Evolutionary conservation across 176 grass and related monocot species (phyloP), one percentile per base, ranked within the genome.

Genomic region (Zea luxurians): DNA sequence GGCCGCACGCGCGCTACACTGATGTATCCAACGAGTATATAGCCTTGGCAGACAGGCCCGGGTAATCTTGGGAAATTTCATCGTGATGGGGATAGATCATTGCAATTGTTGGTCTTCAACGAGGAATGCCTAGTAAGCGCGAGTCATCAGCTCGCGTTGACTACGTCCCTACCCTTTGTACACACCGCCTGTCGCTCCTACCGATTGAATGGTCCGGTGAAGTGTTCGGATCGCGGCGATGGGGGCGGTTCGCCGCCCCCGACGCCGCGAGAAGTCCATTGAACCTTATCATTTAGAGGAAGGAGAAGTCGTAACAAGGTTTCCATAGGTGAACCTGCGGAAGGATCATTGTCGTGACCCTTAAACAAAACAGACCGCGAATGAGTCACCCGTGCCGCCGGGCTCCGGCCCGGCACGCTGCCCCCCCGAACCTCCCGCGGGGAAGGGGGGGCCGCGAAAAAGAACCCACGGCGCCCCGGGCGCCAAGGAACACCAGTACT

Each of bases 21-120:
- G 83, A 93, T 93, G 90, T 93, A 89, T 89, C 71, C 87, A 89
- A 84, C 61, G 80, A 93, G 90, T 87, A 81, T 89, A 87, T 89
- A 87, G 77, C 87, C 87, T 89, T 89, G 90, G 86, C 66, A 62
- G 83, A 92, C 78, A 84, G 71, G 87, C 80, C 71, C 45, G 80
- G 72, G 80, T 92, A 92, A 92, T 89, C 83, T 89, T 89, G 71
- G 67, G 68, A 84, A 93, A 93, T 87, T 87, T 87, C 84, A 74
- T 84, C 80, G 66, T 87, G 84, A 87, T 91, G 81, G 81, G 85
- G 85, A 91, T 82, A 87, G 81, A 87, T 84, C 84, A 87, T 91
- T 91, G 89, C 71, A 84, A 91, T 82, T 91, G 77, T 88, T 91
- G 81, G 81, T 90, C 84, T 90, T 86, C 79, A 90, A 86, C 75